Conservation (phyloP, 1,284 basidiomycete species). For the Rhizoctonia solani region DNA sequence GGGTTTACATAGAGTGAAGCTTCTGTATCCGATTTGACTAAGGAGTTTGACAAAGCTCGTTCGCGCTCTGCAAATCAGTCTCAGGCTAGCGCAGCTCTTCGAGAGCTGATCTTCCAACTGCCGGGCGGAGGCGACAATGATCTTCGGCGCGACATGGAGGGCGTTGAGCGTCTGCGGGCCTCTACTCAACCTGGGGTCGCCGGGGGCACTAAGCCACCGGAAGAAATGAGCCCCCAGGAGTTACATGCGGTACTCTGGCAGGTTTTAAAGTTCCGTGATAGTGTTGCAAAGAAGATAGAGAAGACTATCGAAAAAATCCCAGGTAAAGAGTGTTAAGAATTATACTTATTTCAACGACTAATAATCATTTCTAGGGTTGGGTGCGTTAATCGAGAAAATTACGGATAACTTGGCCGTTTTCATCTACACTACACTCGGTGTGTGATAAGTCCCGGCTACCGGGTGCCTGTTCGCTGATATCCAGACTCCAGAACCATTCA, state of each 20-base stretch:
- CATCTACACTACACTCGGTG: constrained; percentile 76
- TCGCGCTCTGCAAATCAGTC: constrained; percentile 56
- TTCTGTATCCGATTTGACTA: constrained; percentile 86
- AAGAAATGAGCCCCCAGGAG: constrained; percentile 88
- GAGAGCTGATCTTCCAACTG: constrained; percentile 53
- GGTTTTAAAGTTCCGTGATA: constrained; percentile 84
- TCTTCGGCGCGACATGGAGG: constrained; percentile 75
- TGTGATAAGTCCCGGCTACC: constrained; percentile 16
- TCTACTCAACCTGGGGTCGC: constrained; percentile 50
- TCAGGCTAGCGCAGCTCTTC: constrained; percentile 44
- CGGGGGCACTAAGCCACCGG: constrained; percentile 63
- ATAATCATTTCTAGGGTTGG: neutral
- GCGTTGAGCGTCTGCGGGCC: constrained; percentile 71
- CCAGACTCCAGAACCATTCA: constrained; percentile 69
- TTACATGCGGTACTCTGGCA: constrained; percentile 83
- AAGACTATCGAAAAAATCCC: constrained; percentile 75
- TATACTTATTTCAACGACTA: neutral
- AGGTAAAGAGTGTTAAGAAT: constrained; percentile 44
- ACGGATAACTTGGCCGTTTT: constrained; percentile 56
- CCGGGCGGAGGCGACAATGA: constrained; percentile 64
- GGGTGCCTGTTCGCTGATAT: neutral
- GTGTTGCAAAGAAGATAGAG: constrained; percentile 84
- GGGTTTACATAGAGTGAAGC: constrained; percentile 56
- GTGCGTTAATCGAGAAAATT: constrained; percentile 25
- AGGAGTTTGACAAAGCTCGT: constrained; percentile 69